Evolutionary conservation across 441 rosid species (phyloP).

Genomic region (Oxalis stricta): DNA sequence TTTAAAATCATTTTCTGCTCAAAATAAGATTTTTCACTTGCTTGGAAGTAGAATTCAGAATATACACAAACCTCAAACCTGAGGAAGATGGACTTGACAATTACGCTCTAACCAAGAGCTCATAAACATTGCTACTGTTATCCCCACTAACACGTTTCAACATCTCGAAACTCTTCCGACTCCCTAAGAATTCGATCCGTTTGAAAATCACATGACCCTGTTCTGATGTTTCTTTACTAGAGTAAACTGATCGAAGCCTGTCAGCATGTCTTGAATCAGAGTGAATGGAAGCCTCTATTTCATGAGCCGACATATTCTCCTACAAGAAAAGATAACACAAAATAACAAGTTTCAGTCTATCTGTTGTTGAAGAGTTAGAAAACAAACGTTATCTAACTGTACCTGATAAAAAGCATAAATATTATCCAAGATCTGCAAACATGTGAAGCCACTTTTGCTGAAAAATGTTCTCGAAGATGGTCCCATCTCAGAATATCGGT

Average conservation of each 20-base stretch:
- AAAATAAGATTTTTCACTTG: too few species aligned
- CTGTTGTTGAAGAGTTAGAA: neutral
- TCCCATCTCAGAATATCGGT: constrained; percentile 88
- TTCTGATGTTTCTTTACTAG: constrained; percentile 39
- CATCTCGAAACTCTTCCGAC: constrained; percentile 69
- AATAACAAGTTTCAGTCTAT: too few species aligned
- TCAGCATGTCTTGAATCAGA: constrained; percentile 88
- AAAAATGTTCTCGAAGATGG: constrained; percentile 88
- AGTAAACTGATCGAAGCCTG: constrained; percentile 46
- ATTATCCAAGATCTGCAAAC: constrained; percentile 59
- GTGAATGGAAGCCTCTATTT: constrained; percentile 71
- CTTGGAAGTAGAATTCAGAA: too few species aligned
- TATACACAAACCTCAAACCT: neutral
- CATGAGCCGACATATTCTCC: constrained; percentile 63
- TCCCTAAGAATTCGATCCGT: constrained; percentile 67
- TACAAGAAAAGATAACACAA: too few species aligned
- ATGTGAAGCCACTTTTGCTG: constrained; percentile 64
- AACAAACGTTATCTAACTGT: constrained; percentile 5
- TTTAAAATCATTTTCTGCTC: too few species aligned
- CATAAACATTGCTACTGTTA: constrained; percentile 67
- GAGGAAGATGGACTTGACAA: neutral
- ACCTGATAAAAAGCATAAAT: constrained; percentile 84
- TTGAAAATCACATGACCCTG: constrained; percentile 35
- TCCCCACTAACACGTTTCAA: constrained; percentile 71
- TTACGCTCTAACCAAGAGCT: constrained; percentile 77